phyloP scores from a whole-genome alignment of 1,284 basidiomycete species.

The Naganishia sp. region DNA sequence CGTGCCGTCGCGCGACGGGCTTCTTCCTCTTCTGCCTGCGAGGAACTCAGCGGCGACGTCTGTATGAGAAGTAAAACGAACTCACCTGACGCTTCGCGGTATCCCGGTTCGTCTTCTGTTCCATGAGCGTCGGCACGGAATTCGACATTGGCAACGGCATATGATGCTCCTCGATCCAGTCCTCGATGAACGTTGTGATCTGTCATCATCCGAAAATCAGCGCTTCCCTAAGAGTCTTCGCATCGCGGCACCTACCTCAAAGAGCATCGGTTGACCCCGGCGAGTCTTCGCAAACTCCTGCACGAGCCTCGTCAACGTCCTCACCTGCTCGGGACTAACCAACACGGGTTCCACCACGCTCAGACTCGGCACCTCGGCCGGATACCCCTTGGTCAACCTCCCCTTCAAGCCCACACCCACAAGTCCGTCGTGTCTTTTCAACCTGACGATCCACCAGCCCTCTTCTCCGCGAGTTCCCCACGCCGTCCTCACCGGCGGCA shows the following conservation, averaged over 20 bases:
- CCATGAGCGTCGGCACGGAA: constrained; percentile 49
- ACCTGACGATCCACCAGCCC: constrained; percentile 50
- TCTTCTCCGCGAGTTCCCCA: constrained; percentile 49
- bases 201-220: constrained; percentile 19
- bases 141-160: constrained; percentile 45
- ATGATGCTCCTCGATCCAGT: constrained; percentile 50
- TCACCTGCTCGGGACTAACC: too few relatives aligned
- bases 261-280: constrained; percentile 49
- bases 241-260: constrained; percentile 42
- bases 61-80: constrained; percentile 4
- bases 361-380: background rate
- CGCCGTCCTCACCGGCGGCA: constrained; percentile 48
- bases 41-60: background rate
- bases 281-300: constrained; percentile 45
- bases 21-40: constrained; percentile 27
- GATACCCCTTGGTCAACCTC: constrained; percentile 45
- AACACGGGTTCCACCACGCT: too few relatives aligned
- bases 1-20: background rate
- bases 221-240: background rate
- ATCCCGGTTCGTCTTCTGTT: constrained; percentile 51
- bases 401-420: constrained; percentile 48
- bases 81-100: constrained; percentile 50
- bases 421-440: constrained; percentile 43
- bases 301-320: constrained; percentile 37
- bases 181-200: constrained; percentile 46